Evolutionary conservation across 2,329 filamentous ascomycete genomes (phyloP), one percentile per base, ranked within the genome.

Genomic region (Colletotrichum limetticola): DNA sequence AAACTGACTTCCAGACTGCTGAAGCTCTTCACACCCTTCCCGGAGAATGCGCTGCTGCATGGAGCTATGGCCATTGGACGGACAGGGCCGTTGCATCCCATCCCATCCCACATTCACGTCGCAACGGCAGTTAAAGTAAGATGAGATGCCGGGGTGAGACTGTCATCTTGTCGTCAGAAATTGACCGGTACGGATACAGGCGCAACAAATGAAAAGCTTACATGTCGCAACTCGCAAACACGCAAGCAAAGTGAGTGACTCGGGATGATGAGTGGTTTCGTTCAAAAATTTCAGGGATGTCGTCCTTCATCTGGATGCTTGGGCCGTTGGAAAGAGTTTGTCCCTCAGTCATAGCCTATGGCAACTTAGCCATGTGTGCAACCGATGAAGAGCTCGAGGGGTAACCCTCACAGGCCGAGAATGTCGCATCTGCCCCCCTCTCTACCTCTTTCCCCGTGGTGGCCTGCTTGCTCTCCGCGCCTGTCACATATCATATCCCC

Each of bases 401-500:
- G 46, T 60, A 37, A n/a, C 19, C 42, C 42, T 49, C 42, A 49
- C 42, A 49, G 42, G 42, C 42, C 42, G 42, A 42, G 11, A 46
- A 22, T 32, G 66, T 64, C 42, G 14, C 26, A 55, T 49, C 42
- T 14, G 16, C 11, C 52, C 52, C 55, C 66, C 53, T 37, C 35
- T 19, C 12, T 8, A 26, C 19, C 42, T 46, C 42, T 49, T 49
- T 8, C 42, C 19, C 16, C 42, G 8, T 49, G 42, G 19, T 63
- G 28, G n/a, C 22, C 60, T 22, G 60, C 26, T 42, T 46, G n/a
- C 24, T 22, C 19, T 19, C 5, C 19, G 19, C 42, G 59, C 26
- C 30, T 42, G 56, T 72, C 71, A 72, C 46, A 72, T 70, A 56
- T 72, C 71, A 72, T 24, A 65, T 70, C 26, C 60, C 53, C 57